Conservation (phyloP, 1,284 basidiomycete genomes). For the Apiotrichum sp. region DNA sequence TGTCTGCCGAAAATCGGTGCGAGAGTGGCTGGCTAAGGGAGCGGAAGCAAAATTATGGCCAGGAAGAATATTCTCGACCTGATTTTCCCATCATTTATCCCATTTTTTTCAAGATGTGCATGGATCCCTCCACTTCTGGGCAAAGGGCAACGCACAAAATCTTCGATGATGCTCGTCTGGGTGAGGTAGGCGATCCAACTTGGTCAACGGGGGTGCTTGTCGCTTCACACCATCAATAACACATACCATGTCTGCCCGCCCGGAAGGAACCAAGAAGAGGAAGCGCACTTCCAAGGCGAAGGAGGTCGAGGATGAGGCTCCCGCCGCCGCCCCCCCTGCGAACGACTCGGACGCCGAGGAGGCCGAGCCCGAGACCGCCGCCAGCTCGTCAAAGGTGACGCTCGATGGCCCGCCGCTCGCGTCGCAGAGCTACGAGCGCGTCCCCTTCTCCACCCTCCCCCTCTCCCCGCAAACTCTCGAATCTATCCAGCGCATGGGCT, state of each 20-base stretch:
- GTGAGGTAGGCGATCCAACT: no score
- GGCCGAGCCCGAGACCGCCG: slow-evolving; percentile 23
- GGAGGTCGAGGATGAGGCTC: slow-evolving; percentile 1
- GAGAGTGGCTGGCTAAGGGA: not conserved
- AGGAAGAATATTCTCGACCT: not conserved
- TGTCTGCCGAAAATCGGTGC: not conserved
- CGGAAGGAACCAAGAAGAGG: slow-evolving; percentile 32
- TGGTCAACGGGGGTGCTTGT: not conserved
- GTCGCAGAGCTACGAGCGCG: slow-evolving; percentile 30
- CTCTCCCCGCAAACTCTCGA: slow-evolving; percentile 69
- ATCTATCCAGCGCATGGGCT: slow-evolving; percentile 81
- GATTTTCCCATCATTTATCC: slow-evolving; percentile 25
- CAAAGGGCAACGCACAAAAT: not conserved
- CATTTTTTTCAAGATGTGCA: slow-evolving; percentile 9
- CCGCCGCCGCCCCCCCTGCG: slow-evolving; percentile 6
- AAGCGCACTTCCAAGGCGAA: slow-evolving; percentile 26
- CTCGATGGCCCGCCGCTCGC: slow-evolving; percentile 28
- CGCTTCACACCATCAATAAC: not conserved
- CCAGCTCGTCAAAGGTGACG: slow-evolving; percentile 41
- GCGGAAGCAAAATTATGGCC: no score
- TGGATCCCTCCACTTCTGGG: no score
- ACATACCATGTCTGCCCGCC: slow-evolving; percentile 29
- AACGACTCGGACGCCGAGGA: slow-evolving; percentile 5
- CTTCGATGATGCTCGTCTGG: not conserved
- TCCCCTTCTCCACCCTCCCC: slow-evolving; percentile 66